A percentile compares a stretch with the other conserved stretches of the same genome.
These are phyloP conservation scores for Fraxinus floribunda DNA, from an alignment of 305 asterid genomes.

Conservation along the genomic window DNA sequence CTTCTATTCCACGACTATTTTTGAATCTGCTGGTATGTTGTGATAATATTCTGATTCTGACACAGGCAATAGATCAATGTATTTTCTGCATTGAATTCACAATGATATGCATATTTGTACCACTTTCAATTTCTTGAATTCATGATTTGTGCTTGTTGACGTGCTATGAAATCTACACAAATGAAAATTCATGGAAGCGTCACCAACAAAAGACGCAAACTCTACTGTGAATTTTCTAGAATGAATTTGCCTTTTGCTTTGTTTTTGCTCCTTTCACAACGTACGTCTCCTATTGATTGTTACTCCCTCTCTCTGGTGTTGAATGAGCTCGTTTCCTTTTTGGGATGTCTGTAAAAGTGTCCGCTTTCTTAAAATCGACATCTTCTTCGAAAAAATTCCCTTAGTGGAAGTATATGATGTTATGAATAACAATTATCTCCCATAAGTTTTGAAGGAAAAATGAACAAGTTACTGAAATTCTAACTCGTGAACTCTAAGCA, in stretches of 20 bases:
- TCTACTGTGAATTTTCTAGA: neutral
- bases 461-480: neutral
- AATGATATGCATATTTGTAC: neutral
- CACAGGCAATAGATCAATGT: neutral
- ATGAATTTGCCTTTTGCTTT: neutral
- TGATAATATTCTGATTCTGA: constrained; percentile 3
- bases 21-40: constrained; percentile 74
- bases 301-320: neutral
- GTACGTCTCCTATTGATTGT: neutral
- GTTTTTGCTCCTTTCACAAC: neutral
- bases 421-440: neutral
- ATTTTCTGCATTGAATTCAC: neutral
- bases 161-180: neutral
- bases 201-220: neutral
- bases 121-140: neutral
- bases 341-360: neutral
- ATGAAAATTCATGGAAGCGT: neutral
- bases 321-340: neutral
- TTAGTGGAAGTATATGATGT: neutral
- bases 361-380: neutral
- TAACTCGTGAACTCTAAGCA: neutral
- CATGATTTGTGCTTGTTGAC: neutral
- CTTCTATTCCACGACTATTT: constrained; percentile 79
- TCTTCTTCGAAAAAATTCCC: neutral
- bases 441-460: neutral